Evolutionary conservation across 306 rosid genomes (phyloP).

Genomic region (Cucumis sativus): Cucumber_9930_V3 NC_026659.2:1373501-1374000

Average conservation of each 20-base stretch:
- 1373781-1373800: background rate
- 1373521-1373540: constrained; percentile 43
- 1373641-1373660: background rate
- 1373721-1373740: background rate
- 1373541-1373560: constrained; percentile 96
- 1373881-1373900: background rate
- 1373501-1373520: constrained; percentile 3
- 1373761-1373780: background rate
- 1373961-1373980: background rate
- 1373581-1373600: constrained; percentile 83
- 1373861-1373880: background rate
- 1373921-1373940: no score
- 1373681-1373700: background rate
- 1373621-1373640: background rate
- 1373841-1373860: background rate
- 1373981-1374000: no score
- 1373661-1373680: background rate
- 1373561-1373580: constrained; percentile 96
- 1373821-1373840: background rate
- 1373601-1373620: constrained; percentile 62
- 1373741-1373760: background rate
- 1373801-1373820: background rate
- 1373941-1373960: no score
- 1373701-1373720: background rate
- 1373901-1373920: no score